Evolutionary conservation across 2,329 filamentous ascomycete genomes (phyloP), one percentile per base, ranked within the genome.

Genomic region (Colletotrichum destructivum): DNA sequence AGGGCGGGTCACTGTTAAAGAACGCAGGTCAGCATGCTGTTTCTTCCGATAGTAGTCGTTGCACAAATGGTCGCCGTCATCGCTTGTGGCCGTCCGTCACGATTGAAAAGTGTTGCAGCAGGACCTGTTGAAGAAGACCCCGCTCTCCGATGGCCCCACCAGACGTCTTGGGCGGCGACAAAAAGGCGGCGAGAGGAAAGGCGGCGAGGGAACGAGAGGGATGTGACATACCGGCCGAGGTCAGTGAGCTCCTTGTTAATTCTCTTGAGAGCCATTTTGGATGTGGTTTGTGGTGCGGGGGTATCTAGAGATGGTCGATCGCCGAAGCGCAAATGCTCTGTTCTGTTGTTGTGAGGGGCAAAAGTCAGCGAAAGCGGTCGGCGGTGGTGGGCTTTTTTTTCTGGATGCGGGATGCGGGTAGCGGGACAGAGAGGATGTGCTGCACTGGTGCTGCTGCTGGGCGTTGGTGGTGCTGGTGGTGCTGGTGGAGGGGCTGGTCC

Each of bases 221-320:
- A 31, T 18, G 35, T 18, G 71, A 74, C 73, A 69, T 92, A 96
- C 94, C 94, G 93, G 87, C 94, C 94, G 85, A 96, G 89, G 84
- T 96, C 94, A 85, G 93, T 92, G 83, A 96, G 91, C 87, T 96
- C 94, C 92, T 95, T 96, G 90, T 96, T 96, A 86, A 96, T 96
- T 85, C 94, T 92, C 92, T 96, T 96, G 80, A 96, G 90, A 85
- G 94, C 94, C 94, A 96, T 96, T 81, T 77, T 77, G 75, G 65
- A 68, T 77, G 72, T 77, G 76, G 77, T 74, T 76, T 72, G 62
- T 70, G 60, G 66, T 75, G 71, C 72, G 68, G 66, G 74, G 73
- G 74, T 74, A 75, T 74, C 73, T 70, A 72, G 47, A 68, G 69
- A 72, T 63, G 69, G 21, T 68, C 40, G 63, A 61, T 72, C 70